Percentiles rank a stretch among this genome's conserved stretches.
phyloP scores from a whole-genome alignment of 2,329 filamentous ascomycete species.

The Cladosporium sp. region DNA sequence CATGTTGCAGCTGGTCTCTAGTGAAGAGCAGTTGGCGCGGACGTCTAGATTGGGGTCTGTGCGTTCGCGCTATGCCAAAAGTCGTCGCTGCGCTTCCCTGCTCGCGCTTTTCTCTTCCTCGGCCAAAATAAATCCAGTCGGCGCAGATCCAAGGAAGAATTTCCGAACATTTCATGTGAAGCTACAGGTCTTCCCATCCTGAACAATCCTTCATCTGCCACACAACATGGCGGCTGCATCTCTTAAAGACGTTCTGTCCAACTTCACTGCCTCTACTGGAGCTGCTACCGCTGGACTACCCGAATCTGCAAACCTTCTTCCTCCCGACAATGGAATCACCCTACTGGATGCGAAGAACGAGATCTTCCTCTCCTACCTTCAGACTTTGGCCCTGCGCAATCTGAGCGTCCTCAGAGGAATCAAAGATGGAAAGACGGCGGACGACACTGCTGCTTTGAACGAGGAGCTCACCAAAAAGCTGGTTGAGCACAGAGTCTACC shows the following conservation, averaged over 20 bases:
- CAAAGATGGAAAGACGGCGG: constrained; percentile 32
- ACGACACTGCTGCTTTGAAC: constrained; percentile 44
- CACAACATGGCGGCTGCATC: constrained; percentile 22
- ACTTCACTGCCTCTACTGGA: constrained; percentile 57
- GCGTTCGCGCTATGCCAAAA: background rate
- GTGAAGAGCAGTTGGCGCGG: too few relatives aligned
- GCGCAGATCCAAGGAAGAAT: constrained; percentile 4
- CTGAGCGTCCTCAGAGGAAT: constrained; percentile 34
- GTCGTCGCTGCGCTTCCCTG: background rate
- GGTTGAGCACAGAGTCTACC: constrained; percentile 83
- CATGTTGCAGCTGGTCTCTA: too few relatives aligned
- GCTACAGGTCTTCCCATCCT: background rate
- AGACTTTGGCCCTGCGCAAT: constrained; percentile 79
- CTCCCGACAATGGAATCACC: constrained; percentile 84
- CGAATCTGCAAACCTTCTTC: constrained; percentile 57
- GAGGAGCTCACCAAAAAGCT: constrained; percentile 76
- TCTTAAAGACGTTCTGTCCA: constrained; percentile 36
- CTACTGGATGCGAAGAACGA: constrained; percentile 96
- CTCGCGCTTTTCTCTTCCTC: background rate
- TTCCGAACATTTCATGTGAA: constrained; percentile 13
- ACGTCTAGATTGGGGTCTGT: too few relatives aligned
- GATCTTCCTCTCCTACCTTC: constrained; percentile 90
- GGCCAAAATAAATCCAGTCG: background rate
- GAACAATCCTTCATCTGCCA: background rate
- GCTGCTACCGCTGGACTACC: constrained; percentile 51